Evolutionary conservation across 148 eudicot genomes (phyloP).

Genomic region (Cornus controversa): DNA sequence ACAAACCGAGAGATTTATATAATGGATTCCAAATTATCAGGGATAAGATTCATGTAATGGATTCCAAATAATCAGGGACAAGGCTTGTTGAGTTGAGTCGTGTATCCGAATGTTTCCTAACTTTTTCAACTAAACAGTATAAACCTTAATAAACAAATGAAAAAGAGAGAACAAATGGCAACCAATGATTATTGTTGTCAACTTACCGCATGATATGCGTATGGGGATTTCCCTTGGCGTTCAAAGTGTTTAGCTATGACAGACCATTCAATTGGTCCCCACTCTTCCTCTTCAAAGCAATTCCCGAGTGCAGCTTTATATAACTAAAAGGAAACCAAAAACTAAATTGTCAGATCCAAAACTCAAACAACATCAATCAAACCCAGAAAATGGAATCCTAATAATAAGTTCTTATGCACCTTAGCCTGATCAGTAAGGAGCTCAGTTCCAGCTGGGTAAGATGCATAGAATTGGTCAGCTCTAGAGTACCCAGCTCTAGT

Average conservation of each 20-base stretch:
- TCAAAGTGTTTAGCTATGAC: slow-evolving; percentile 90
- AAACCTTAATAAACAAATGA: not conserved
- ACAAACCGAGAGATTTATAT: no score
- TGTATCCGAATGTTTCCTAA: not conserved
- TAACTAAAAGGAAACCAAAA: slow-evolving; percentile 36
- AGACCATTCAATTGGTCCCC: slow-evolving; percentile 92
- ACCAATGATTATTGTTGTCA: not conserved
- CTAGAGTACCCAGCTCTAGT: slow-evolving; percentile 89
- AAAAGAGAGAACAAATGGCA: not conserved
- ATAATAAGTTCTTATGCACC: slow-evolving; percentile 30
- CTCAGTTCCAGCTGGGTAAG: slow-evolving; percentile 94
- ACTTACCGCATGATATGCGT: slow-evolving; percentile 92
- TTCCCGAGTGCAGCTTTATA: slow-evolving; percentile 90
- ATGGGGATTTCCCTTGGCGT: slow-evolving; percentile 93
- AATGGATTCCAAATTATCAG: no score
- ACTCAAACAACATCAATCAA: not conserved
- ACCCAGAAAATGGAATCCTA: not conserved
- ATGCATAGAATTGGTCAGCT: slow-evolving; percentile 89
- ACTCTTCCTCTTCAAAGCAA: slow-evolving; percentile 88
- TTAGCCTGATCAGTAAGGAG: slow-evolving; percentile 79
- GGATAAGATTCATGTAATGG: no score
- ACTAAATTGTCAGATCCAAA: slow-evolving; percentile 8
- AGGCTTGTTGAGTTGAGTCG: no score
- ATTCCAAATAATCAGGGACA: no score
- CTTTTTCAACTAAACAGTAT: not conserved